Evolutionary conservation across 2,329 filamentous ascomycete species (phyloP), one percentile per base, ranked within the genome.

Genomic region (Proliferodiscus dingleyae): DNA sequence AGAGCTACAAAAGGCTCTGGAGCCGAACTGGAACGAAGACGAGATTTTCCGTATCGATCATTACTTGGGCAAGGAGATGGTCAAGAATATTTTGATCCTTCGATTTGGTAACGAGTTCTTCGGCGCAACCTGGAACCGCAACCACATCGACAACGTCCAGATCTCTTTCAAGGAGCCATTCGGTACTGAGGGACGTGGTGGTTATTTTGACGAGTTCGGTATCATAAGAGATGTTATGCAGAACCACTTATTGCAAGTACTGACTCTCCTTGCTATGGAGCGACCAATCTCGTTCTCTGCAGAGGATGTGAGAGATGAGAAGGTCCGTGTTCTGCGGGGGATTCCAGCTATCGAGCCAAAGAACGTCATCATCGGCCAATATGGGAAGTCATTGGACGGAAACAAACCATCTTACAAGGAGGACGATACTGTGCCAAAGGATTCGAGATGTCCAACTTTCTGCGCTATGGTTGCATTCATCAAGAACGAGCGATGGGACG

Each of bases 221-320:
- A 98, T 98, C 68, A 89, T 98, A 63, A 89, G 94, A 66, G 94
- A 98, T 74, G 93, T 98, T 58, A 97, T 98, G 93, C 93, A 98
- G 73, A 98, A 98, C 77, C 93, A 98, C 71, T 73, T 98, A 62
- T 81, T 98, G 46, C 93, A 98, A 71, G 90, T 98, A 16, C 76
- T 98, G 57, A 98, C 93, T 13, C 80, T 98, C 45, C 80, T 98
- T 55, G 89, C 93, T 51, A 98, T 98, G 93, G 93, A 98, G 74
- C 82, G 93, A 53, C 93, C 93, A 47, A 93, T 98, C 64, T 97
- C 91, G 9, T 98, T 98, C 77, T 95, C 93, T 32, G 81, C 93
- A 28, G 93, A 98, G 71, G 93, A 98, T 63, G 95, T 98, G 58
- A 89, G 93, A 65, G 94, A 98, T 66, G 93, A 98, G 71, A 98